Evolutionary conservation across 192 early-diverging fungal genomes (phyloP).

Genomic region (Cetraspora pellucida): DNA sequence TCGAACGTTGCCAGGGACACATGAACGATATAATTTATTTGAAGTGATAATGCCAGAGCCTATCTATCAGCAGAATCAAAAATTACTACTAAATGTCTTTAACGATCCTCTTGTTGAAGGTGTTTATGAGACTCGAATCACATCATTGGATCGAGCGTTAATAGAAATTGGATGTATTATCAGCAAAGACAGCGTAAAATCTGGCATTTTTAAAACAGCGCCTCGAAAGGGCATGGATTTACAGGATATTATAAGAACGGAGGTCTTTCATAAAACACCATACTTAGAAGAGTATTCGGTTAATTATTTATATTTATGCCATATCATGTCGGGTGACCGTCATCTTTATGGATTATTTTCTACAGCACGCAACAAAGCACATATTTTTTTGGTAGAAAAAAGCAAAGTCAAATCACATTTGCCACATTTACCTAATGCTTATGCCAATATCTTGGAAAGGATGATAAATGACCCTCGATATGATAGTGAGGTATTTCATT

Average conservation of each 20-base stretch:
- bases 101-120: conserved; percentile 87
- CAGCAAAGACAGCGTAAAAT: conserved; percentile 37
- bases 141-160: conserved; percentile 78
- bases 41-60: conserved; percentile 80
- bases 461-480: background rate
- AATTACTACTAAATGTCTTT: conserved; percentile 78
- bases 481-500: background rate
- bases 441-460: background rate
- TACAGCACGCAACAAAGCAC: conserved; percentile 55
- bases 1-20: conserved; percentile 77
- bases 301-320: conserved; percentile 79
- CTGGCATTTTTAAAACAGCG: conserved; percentile 39
- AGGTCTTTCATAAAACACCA: conserved; percentile 16
- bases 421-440: background rate
- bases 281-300: conserved; percentile 45
- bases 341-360: conserved; percentile 74
- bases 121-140: conserved; percentile 92
- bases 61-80: conserved; percentile 71
- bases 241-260: conserved; percentile 42
- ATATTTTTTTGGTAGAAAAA: conserved; percentile 78
- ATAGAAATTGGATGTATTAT: conserved; percentile 73
- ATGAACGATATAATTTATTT: conserved; percentile 73
- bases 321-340: conserved; percentile 60
- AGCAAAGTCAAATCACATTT: conserved; percentile 12
- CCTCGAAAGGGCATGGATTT: conserved; percentile 46